Evolutionary conservation across 2,329 filamentous ascomycete species (phyloP).

Genomic region (Clarireedia sp.): DNA sequence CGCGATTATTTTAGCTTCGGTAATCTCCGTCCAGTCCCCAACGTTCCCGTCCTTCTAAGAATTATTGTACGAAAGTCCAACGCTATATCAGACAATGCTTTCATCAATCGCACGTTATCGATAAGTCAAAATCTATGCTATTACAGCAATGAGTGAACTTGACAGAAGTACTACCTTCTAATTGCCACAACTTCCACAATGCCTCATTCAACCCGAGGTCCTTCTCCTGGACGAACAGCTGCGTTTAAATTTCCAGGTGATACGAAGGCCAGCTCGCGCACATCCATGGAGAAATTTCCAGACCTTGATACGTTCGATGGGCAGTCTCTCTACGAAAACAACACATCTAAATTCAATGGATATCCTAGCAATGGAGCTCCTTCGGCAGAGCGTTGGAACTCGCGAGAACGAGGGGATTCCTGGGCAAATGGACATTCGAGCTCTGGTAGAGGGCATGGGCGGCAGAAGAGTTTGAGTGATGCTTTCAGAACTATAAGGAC

Average conservation of each 20-base stretch:
- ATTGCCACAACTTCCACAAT: slow-evolving; percentile 21
- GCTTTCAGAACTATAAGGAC: slow-evolving; percentile 77
- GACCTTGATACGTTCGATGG: slow-evolving; percentile 38
- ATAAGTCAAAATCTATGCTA: neutral
- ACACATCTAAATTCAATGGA: slow-evolving; percentile 20
- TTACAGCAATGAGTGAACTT: neutral
- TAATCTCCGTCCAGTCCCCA: slow-evolving; percentile 5
- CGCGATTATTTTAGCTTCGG: slow-evolving; percentile 19
- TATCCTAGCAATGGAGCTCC: slow-evolving; percentile 24
- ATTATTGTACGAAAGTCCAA: too few species aligned
- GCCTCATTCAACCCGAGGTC: slow-evolving; percentile 36
- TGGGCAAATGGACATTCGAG: slow-evolving; percentile 21
- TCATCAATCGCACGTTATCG: too few species aligned
- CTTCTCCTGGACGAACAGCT: slow-evolving; percentile 30
- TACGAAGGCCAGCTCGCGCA: slow-evolving; percentile 18
- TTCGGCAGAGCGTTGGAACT: slow-evolving; percentile 51
- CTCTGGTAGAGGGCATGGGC: slow-evolving; percentile 41
- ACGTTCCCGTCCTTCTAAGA: too few species aligned
- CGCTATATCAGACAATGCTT: too few species aligned
- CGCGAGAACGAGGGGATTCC: slow-evolving; percentile 35
- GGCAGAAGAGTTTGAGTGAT: slow-evolving; percentile 83
- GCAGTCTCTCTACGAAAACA: slow-evolving; percentile 14
- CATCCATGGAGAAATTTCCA: slow-evolving; percentile 49
- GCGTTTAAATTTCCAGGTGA: slow-evolving; percentile 27
- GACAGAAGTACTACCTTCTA: neutral